These are phyloP conservation scores for Periconia digitata DNA, from an alignment of 2,329 filamentous ascomycete species.

Conservation along the genomic window DNA sequence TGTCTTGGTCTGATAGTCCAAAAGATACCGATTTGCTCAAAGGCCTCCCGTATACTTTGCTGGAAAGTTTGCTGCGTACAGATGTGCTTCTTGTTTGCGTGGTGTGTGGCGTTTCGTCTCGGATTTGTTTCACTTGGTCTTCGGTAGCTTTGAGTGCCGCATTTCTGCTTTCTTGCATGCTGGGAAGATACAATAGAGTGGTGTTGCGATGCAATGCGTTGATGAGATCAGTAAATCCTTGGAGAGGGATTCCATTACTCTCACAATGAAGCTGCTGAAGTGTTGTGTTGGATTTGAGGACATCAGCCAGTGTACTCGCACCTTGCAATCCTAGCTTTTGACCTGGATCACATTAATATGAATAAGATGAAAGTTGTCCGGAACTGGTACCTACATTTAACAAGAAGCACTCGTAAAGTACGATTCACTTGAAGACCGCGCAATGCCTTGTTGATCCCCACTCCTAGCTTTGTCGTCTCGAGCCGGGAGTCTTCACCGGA, in stretches of 20 bases:
- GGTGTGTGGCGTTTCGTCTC: slow-evolving; percentile 39
- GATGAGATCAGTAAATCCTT: slow-evolving; percentile 68
- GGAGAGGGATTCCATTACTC: slow-evolving; percentile 71
- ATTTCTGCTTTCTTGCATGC: slow-evolving; percentile 63
- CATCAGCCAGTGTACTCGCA: slow-evolving; percentile 68
- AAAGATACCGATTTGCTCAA: slow-evolving; percentile 28
- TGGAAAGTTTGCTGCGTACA: slow-evolving; percentile 37
- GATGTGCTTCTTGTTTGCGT: slow-evolving; percentile 33
- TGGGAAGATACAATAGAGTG: slow-evolving; percentile 62
- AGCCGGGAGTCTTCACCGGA: slow-evolving; percentile 71
- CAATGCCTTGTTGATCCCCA: slow-evolving; percentile 67
- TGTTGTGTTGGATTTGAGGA: slow-evolving; percentile 64
- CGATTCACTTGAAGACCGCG: slow-evolving; percentile 65
- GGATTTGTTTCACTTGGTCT: slow-evolving; percentile 57
- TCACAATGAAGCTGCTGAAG: slow-evolving; percentile 69
- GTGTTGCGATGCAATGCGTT: slow-evolving; percentile 69
- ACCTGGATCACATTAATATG: slow-evolving; percentile 36
- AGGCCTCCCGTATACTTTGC: slow-evolving; percentile 29
- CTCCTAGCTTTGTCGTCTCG: slow-evolving; percentile 69
- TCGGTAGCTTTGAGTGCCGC: slow-evolving; percentile 63
- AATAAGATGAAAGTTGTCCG: no score
- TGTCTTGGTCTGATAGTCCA: slow-evolving; percentile 50
- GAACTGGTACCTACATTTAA: slow-evolving; percentile 53
- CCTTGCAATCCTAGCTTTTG: slow-evolving; percentile 71
- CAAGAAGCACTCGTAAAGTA: slow-evolving; percentile 62